These are phyloP conservation scores for Monosporozyma servazzii DNA, from an alignment of 805 yeast species.

Conservation along the genomic window DNA sequence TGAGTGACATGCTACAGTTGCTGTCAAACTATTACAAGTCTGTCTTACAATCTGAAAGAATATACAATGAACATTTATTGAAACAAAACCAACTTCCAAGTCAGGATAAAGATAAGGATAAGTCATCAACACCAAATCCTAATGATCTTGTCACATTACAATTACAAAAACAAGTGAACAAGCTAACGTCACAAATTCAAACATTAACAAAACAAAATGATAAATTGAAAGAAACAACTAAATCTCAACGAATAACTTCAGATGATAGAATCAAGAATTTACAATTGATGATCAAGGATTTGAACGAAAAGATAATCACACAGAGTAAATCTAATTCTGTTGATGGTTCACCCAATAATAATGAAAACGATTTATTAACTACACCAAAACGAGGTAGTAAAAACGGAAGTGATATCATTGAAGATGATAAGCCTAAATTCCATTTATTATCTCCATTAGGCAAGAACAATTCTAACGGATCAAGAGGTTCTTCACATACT, in stretches of 20 bases:
- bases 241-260: conserved; percentile 8
- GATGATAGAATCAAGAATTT: neutral
- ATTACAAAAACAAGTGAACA: conserved; percentile 30
- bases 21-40: conserved; percentile 22
- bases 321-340: too few relatives aligned
- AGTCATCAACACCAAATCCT: neutral
- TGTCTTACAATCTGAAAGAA: conserved; percentile 22
- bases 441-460: conserved; percentile 22
- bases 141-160: conserved; percentile 22
- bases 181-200: conserved; percentile 28
- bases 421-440: conserved; percentile 3
- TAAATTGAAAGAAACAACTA: conserved; percentile 25
- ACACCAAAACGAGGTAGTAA: neutral
- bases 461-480: conserved; percentile 12
- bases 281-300: neutral
- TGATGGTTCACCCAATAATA: neutral
- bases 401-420: too few relatives aligned
- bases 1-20: conserved; percentile 21
- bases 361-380: neutral
- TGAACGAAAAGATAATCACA: neutral
- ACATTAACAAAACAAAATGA: conserved; percentile 26
- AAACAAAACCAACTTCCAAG: neutral
- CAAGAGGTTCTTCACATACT: conserved; percentile 7
- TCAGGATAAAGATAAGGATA: neutral
- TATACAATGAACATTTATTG: conserved; percentile 11